Base-by-base conservation (phyloP, 2,329 filamentous ascomycete genomes). In the Aspergillus jensenii region DNA sequence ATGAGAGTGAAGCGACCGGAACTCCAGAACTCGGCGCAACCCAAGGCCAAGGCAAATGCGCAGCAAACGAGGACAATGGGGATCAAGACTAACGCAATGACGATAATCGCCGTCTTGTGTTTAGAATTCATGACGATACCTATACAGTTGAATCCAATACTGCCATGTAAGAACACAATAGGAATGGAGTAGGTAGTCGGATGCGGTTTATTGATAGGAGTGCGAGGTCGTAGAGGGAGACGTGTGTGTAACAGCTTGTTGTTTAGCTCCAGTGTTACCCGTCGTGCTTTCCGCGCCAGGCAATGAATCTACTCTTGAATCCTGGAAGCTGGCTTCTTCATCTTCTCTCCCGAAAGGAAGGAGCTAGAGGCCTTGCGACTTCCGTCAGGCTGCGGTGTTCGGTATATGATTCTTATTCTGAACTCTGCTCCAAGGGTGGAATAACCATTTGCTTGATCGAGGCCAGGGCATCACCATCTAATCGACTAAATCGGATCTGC, bases 21-120 rank as follows among this genome's bases (percentile, higher is more conserved):
- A 14, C 57, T 59, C 66, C 73, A 77, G 62, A 69, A 72, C 40
- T 74, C 72, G 7, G 74, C 73, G 58, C 73, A 77, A 11, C 65
- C 67, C 49, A 81, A 62, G 40, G 74, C 68, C n/a, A 76, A 55
- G 53, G 73, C 68, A 39, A 79, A 66, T 39, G 73, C 64, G 54
- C 67, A 67, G 40, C 77, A 71, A 46, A 80, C 72, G 39, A 81
- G 71, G 56, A 76, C 65, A 59, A 82, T 79, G 41, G 79, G 79
- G 55, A 82, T 75, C 47, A 81, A 67, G 57, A 81, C 71, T 61
- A 82, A 69, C 56, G 74, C 74, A 58, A 78, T 70, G 63, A 80
- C 66, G 62, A 78, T 74, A 63, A 73, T 67, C 56, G 70, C 68
- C 56, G 67, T 75, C 64, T 71, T 74, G 61, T 70, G 66, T 59